These are phyloP conservation scores for Cladosporium sp. DNA, from an alignment of 2,329 filamentous ascomycete species.

Conservation along the genomic window DNA sequence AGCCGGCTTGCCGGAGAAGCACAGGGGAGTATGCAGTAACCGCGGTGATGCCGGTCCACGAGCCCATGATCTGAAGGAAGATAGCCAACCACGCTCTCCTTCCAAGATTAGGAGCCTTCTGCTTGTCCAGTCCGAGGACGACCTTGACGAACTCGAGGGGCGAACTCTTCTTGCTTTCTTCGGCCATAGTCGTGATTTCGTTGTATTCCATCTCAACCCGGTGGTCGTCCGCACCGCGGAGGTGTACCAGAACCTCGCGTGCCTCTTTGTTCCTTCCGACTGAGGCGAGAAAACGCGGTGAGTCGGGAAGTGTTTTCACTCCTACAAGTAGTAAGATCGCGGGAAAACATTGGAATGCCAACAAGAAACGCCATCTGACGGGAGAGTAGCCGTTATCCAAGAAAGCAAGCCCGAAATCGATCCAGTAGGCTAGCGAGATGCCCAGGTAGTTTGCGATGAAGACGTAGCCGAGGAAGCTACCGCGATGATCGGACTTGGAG, in stretches of 20 bases:
- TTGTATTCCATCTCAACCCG: conserved; percentile 24
- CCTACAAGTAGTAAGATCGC: conserved; percentile 35
- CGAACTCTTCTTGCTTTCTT: conserved; percentile 30
- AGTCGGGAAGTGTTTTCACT: conserved; percentile 41
- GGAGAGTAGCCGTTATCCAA: conserved; percentile 20
- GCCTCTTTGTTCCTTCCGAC: conserved; percentile 28
- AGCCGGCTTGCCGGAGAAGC: conserved; percentile 31
- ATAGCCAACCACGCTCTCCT: conserved; percentile 39
- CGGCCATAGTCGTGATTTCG: conserved; percentile 32
- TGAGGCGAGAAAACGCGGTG: conserved; percentile 33
- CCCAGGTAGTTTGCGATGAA: conserved; percentile 51
- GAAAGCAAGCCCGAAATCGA: conserved; percentile 20
- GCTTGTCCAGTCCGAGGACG: conserved; percentile 29
- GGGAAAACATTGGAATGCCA: conserved; percentile 38
- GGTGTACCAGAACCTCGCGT: conserved; percentile 20
- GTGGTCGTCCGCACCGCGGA: conserved; percentile 30
- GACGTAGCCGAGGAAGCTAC: conserved; percentile 43
- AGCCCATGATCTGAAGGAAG: conserved; percentile 42
- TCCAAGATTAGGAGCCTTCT: conserved; percentile 29
- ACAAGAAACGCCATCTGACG: conserved; percentile 22
- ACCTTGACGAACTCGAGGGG: conserved; percentile 36
- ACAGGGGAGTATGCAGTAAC: conserved; percentile 28
- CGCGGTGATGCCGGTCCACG: conserved; percentile 41
- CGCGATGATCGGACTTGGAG: conserved; percentile 42
- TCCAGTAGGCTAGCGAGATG: conserved; percentile 32